Evolutionary conservation across 441 rosid species (phyloP).

Genomic region (Capsella rubella): DNA sequence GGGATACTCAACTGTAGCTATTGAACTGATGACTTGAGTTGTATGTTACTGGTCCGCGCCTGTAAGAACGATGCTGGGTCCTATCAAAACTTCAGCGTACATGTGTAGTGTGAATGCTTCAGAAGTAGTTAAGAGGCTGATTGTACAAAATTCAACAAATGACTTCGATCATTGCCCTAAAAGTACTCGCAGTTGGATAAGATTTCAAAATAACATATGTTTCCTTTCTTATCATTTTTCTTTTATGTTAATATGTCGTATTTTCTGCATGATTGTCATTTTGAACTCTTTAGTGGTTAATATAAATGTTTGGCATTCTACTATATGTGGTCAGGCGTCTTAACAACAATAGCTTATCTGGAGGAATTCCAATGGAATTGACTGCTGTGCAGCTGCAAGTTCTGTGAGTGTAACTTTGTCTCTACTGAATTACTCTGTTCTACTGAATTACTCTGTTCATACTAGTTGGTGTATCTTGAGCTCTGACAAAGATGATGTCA

Average conservation of each 20-base stretch:
- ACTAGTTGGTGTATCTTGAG: slow-evolving; percentile 17
- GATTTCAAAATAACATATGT: slow-evolving; percentile 1
- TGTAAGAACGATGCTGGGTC: background rate
- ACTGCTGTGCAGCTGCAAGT: slow-evolving; percentile 79
- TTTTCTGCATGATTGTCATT: background rate
- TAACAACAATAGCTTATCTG: slow-evolving; percentile 77
- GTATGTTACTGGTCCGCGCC: background rate
- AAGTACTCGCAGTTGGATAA: slow-evolving; percentile 7
- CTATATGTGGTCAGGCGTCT: slow-evolving; percentile 71
- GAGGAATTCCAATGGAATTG: slow-evolving; percentile 67
- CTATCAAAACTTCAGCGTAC: slow-evolving; percentile 3
- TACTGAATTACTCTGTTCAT: slow-evolving; percentile 21
- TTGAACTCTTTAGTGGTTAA: slow-evolving; percentile 9
- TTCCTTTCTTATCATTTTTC: background rate
- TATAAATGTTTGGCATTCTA: background rate
- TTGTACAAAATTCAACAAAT: background rate
- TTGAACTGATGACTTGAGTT: background rate
- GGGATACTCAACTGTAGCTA: background rate
- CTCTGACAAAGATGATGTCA: slow-evolving; percentile 27
- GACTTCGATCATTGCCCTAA: background rate
- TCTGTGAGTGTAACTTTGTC: slow-evolving; percentile 66
- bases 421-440: slow-evolving; percentile 22
- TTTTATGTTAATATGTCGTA: background rate
- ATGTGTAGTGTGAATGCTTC: background rate
- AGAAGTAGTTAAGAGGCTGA: slow-evolving; percentile 7